Evolutionary conservation across 306 rosid species (phyloP), one percentile per base, ranked within the genome.

Genomic region (Begonia masoniana): DNA sequence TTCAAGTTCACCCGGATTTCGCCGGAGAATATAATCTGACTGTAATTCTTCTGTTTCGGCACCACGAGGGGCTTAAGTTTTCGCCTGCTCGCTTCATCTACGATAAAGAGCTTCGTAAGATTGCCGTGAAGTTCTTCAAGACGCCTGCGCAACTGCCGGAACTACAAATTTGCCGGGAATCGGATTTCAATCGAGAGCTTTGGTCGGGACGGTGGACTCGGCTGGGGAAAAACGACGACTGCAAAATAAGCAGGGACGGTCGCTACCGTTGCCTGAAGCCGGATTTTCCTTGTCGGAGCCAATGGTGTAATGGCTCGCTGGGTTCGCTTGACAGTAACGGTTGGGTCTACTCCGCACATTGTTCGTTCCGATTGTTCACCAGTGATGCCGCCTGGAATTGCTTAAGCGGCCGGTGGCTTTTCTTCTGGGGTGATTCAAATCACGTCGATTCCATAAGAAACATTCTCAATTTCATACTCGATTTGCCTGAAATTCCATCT

Each of bases 391-490:
- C 93, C 66, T 88, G 97, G 95, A 72, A 82, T 39, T 84, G 95
- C 65, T 71, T 84, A 70, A 75, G 70, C 54, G 76, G 73, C 43
- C 36, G 86, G 50, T 88, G 97, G 95, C 72, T 88, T 64, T 88
- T 88, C 84, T 88, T 88, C 63, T 88, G 93, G 97, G 95, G 97
- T 0, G 97, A 88, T 67, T 88, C 97, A 0, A 88, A 88, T 74
- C 97, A 88, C 6, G 97, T 88, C 3, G 97, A 88, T 65, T 79
- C 97, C 0, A 82, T 88, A 13, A 70, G 95, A 5, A 88, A 88
- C 55, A 72, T 82, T 43, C 88, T 88, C 63, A 82, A 82, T 63
- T 88, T 88, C 45, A 65, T 84, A 15, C 59, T 88, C 56, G 88
- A 78, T 71, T 68, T 80, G 80, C 93, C 88, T 12, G 75, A 68